Conservation (phyloP, 2,329 filamentous ascomycete genomes). For the Trematosphaeria pertusa region DNA sequence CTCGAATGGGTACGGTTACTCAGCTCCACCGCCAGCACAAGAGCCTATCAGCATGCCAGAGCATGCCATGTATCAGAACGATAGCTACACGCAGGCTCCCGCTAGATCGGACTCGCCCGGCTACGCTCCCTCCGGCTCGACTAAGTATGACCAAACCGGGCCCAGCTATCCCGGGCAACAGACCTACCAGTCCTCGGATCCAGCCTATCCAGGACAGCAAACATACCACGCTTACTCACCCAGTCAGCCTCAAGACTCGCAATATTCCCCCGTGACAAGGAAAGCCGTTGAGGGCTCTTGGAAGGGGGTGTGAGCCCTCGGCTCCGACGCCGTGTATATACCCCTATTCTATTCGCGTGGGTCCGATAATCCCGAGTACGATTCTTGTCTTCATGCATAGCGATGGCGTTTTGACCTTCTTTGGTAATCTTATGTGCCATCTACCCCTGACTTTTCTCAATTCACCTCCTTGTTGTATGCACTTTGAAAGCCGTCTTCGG, state of each 20-base stretch:
- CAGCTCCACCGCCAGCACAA: background rate
- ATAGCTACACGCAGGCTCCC: background rate
- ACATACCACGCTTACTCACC: constrained; percentile 23
- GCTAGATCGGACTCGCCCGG: constrained; percentile 8
- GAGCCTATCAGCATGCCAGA: background rate
- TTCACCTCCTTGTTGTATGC: too few species aligned
- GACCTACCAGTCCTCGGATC: constrained; percentile 8
- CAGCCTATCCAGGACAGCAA: constrained; percentile 18
- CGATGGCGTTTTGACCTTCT: constrained; percentile 16
- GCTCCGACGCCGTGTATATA: background rate
- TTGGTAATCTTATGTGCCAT: background rate
- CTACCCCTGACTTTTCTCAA: too few species aligned
- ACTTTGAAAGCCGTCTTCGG: too few species aligned
- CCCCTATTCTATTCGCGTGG: background rate
- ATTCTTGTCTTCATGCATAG: constrained; percentile 16
- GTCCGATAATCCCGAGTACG: background rate
- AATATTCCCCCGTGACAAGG: constrained; percentile 15
- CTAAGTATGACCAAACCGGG: constrained; percentile 7
- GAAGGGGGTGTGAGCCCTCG: constrained; percentile 24
- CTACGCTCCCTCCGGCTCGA: constrained; percentile 22
- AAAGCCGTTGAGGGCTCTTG: constrained; percentile 29
- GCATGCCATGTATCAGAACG: constrained; percentile 8
- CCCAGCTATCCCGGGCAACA: constrained; percentile 18
- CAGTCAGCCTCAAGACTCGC: constrained; percentile 12
- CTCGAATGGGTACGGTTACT: constrained; percentile 7